Evolutionary conservation across 2,329 filamentous ascomycete genomes (phyloP).

Genomic region (Stachybotrys chlorohalonatus): DNA sequence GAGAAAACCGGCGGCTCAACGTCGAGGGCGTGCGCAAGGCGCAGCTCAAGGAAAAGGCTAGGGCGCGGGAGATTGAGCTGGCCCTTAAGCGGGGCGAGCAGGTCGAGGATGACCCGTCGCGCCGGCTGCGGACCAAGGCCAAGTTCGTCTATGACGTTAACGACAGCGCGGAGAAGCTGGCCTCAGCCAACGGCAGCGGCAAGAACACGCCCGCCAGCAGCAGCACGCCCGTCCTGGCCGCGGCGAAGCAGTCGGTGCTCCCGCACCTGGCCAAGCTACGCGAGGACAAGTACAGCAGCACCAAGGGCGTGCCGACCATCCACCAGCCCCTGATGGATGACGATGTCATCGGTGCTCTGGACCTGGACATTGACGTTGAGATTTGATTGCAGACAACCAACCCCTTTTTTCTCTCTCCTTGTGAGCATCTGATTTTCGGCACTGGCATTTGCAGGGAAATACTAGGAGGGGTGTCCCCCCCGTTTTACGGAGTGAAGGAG

Average conservation of each 20-base stretch:
- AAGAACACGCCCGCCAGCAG: slow-evolving; percentile 36
- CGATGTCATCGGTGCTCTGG: slow-evolving; percentile 82
- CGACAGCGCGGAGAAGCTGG: slow-evolving; percentile 36
- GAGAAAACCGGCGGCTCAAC: slow-evolving; percentile 74
- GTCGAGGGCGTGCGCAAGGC: slow-evolving; percentile 86
- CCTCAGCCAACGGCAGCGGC: slow-evolving; percentile 36
- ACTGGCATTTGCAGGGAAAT: too few species aligned
- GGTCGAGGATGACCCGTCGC: slow-evolving; percentile 47
- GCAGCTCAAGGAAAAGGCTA: slow-evolving; percentile 70
- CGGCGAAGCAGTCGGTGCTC: slow-evolving; percentile 32
- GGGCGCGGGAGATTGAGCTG: slow-evolving; percentile 49
- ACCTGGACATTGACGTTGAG: slow-evolving; percentile 87
- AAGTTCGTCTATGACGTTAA: slow-evolving; percentile 60
- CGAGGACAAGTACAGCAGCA: slow-evolving; percentile 43
- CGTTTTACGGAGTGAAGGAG: not conserved
- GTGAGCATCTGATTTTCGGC: too few species aligned
- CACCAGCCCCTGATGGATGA: slow-evolving; percentile 81
- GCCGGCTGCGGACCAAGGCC: slow-evolving; percentile 56
- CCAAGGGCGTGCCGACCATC: slow-evolving; percentile 56
- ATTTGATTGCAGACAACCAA: slow-evolving; percentile 38
- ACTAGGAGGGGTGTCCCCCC: too few species aligned
- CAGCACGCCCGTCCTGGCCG: slow-evolving; percentile 36
- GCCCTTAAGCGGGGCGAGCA: slow-evolving; percentile 56
- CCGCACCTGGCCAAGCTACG: slow-evolving; percentile 46
- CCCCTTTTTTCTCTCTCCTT: too few species aligned